Evolutionary conservation across 1,284 basidiomycete genomes (phyloP), one percentile per base, ranked within the genome.

Genomic region (Cryptococcus sp.): DNA sequence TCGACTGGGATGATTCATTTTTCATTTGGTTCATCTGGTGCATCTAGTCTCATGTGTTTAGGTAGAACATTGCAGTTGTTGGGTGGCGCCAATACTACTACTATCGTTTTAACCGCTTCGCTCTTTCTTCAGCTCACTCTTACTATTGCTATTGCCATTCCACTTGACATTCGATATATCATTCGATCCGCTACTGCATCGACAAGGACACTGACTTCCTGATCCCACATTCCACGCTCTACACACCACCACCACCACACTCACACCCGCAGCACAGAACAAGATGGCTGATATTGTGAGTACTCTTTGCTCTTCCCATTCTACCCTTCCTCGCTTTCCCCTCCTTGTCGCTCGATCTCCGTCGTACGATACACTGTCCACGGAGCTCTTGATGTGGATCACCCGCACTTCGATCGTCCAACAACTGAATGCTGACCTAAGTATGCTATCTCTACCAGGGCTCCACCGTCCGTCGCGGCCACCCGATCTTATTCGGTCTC

Each of bases 401-500:
- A 45, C 42, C 42, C 42, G 10, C 25, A 25, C 6, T 3, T 6
- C 25, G 25, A 6, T 35, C 31, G 8, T 35, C 31, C 8, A 35
- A 35, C 7, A 8, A 35, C 13, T 3, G 3, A 25, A 25, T 35
- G 31, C 31, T 35, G 31, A 35, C 31, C 7, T 35, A 2, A 35
- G 31, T 8, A 13, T 35, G 31, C 13, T 35, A 35, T 35, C 13
- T 35, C 31, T 35, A 25, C 3, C 46, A 73, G 71, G 68, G 68
- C 35, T 27, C 66, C 49, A 65, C 69, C 61, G 61, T 76, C 52
- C 60, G 63, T 56, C 65, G 76, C 51, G 73, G 70, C 44, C 76
- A 77, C 68, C 73, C 76, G 7, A 69, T 77, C 60, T 38, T 75
- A 57, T 72, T 78, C 52, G 73, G 68, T 45, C 53, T 76, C 42